phyloP scores from a whole-genome alignment of 345 rosid genomes.

The Capsella bursapastoris region DNA sequence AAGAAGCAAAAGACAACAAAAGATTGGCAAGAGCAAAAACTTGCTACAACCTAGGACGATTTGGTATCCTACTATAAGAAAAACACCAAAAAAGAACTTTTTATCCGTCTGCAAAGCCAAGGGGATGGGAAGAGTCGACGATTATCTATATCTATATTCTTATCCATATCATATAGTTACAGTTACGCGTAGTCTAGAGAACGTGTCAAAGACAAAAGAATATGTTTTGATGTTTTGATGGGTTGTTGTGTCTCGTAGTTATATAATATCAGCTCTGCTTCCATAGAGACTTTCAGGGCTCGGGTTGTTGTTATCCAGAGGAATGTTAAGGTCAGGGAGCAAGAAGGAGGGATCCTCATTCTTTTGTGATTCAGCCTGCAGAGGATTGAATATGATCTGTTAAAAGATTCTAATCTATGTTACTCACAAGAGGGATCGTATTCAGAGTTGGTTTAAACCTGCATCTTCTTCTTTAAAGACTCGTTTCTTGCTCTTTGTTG shows the following conservation, averaged over 20 bases:
- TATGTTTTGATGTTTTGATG: conserved; percentile 17
- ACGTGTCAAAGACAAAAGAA: conserved; percentile 39
- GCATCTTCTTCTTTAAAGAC: conserved; percentile 58
- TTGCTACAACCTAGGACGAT: conserved; percentile 30
- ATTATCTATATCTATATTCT: conserved; percentile 27
- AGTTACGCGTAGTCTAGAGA: conserved; percentile 32
- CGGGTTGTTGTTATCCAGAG: conserved; percentile 49
- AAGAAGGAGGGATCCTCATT: conserved; percentile 40
- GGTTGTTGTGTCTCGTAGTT: background rate
- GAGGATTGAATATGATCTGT: conserved; percentile 9
- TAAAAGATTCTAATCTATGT: background rate
- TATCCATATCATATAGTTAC: conserved; percentile 35
- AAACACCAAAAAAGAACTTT: background rate
- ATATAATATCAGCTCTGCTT: conserved; percentile 33
- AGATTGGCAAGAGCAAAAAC: conserved; percentile 18
- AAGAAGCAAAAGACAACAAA: background rate
- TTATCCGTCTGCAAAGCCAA: conserved; percentile 20
- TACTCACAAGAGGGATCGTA: no score
- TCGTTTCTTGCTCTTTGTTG: conserved; percentile 61
- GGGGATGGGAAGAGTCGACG: conserved; percentile 13
- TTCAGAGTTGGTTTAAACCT: conserved; percentile 45
- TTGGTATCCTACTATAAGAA: background rate
- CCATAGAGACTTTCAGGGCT: conserved; percentile 40
- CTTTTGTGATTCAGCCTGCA: conserved; percentile 40
- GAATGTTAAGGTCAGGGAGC: conserved; percentile 78